A percentile compares a stretch with the other conserved stretches of the same genome.
Conservation (phyloP, 352 stramenopile species). For the Phytophthora fragariaefolia region DNA sequence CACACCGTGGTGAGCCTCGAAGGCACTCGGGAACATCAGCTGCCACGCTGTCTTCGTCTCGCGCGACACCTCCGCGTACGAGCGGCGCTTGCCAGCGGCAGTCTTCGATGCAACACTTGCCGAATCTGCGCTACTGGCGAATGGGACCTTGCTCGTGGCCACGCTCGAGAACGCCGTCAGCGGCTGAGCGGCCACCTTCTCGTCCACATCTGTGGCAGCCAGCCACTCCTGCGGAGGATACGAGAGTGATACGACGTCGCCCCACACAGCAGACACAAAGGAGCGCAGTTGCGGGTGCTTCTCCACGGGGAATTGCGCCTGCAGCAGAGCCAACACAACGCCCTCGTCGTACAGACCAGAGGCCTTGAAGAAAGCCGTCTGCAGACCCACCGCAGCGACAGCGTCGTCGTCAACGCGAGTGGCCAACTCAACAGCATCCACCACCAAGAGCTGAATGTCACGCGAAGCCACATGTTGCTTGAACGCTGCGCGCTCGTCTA, state of each 20-base stretch:
- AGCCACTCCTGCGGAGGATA: conserved; percentile 62
- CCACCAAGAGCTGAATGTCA: conserved; percentile 52
- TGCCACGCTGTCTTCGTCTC: conserved; percentile 74
- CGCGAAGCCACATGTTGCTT: conserved; percentile 66
- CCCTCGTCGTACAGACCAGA: conserved; percentile 61
- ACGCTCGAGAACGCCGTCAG: conserved; percentile 44
- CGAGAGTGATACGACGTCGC: conserved; percentile 53
- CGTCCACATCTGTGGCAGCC: conserved; percentile 30
- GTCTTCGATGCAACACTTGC: conserved; percentile 33
- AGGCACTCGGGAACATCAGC: conserved; percentile 69
- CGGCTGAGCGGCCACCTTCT: conserved; percentile 13
- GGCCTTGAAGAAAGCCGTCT: conserved; percentile 73
- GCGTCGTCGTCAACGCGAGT: conserved; percentile 59
- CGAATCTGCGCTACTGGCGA: conserved; percentile 20
- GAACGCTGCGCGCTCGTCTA: conserved; percentile 59
- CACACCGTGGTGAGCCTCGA: conserved; percentile 54
- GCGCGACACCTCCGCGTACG: conserved; percentile 46
- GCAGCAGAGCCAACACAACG: conserved; percentile 65
- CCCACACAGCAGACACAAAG: conserved; percentile 70
- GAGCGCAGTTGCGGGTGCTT: conserved; percentile 56
- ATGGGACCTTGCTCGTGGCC: conserved; percentile 60
- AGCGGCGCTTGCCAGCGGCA: conserved; percentile 48
- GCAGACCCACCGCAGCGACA: conserved; percentile 53
- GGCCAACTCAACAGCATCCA: conserved; percentile 60
- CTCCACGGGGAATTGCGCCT: conserved; percentile 42